A percentile compares a stretch with the other conserved stretches of the same genome.
Evolutionary conservation across 139 green algal species (phyloP).

Genomic region (Coccomyxa sp.): DNA sequence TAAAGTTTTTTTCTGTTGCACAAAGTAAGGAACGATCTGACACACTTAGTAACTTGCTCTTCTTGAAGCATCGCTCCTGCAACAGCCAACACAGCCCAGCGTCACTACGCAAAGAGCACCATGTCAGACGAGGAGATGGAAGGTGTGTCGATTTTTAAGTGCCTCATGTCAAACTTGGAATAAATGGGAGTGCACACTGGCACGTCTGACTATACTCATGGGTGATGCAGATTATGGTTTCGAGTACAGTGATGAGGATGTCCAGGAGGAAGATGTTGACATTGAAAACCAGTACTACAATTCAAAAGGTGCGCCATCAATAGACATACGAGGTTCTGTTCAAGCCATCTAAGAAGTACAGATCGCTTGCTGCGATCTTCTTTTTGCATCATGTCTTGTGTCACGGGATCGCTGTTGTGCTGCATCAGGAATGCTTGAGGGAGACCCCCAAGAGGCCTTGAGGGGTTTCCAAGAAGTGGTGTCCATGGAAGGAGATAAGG

Average conservation of each 20-base stretch:
- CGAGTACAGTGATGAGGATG: slow-evolving; percentile 97
- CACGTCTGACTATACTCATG: background rate
- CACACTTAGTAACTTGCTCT: no score
- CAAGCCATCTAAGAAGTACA: background rate
- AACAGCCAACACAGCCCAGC: no score
- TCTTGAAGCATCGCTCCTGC: no score
- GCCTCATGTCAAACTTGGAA: background rate
- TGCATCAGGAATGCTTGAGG: slow-evolving; percentile 76
- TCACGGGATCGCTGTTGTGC: background rate
- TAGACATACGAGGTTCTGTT: no score
- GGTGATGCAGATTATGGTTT: slow-evolving; percentile 83
- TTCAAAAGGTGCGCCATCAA: slow-evolving; percentile 73
- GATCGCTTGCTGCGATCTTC: background rate
- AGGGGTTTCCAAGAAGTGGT: slow-evolving; percentile 89
- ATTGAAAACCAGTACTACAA: slow-evolving; percentile 99
- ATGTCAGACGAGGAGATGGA: slow-evolving; percentile 68
- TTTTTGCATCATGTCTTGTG: background rate
- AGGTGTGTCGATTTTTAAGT: slow-evolving; percentile 12
- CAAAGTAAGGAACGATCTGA: no score
- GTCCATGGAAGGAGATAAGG: slow-evolving; percentile 91
- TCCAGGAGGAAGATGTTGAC: slow-evolving; percentile 91
- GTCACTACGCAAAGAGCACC: background rate
- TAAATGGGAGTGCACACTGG: background rate
- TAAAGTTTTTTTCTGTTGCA: no score
- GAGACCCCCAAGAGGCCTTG: slow-evolving; percentile 66